Evolutionary conservation across 805 yeast genomes (phyloP).

Genomic region (Starmerella bombicola): DNA sequence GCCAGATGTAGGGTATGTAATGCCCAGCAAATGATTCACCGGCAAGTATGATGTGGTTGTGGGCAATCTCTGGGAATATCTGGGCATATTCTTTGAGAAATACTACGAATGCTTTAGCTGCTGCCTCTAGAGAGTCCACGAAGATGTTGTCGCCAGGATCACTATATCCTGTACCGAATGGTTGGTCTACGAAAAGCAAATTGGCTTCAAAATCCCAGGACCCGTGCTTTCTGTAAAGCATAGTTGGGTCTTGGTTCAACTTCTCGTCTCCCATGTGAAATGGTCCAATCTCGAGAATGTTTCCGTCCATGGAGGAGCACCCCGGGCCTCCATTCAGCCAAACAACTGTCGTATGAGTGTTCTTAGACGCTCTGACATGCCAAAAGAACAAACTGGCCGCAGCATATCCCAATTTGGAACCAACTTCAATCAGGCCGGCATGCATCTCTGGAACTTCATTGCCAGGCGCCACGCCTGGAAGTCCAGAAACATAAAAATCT

Average conservation of each 20-base stretch:
- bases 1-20: constrained; percentile 79
- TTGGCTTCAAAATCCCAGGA: constrained; percentile 77
- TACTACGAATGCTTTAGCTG: constrained; percentile 47
- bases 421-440: constrained; percentile 50
- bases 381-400: constrained; percentile 50
- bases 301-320: constrained; percentile 96
- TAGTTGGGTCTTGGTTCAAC: constrained; percentile 33
- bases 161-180: constrained; percentile 87
- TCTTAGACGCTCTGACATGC: constrained; percentile 39
- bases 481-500: constrained; percentile 22
- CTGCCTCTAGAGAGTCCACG: constrained; percentile 31
- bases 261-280: constrained; percentile 42
- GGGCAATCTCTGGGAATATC: constrained; percentile 58
- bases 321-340: constrained; percentile 99
- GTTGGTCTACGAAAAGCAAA: constrained; percentile 82
- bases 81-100: constrained; percentile 57
- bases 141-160: constrained; percentile 38
- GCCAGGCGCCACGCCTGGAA: constrained; percentile 27
- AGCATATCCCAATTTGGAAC: constrained; percentile 41
- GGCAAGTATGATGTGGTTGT: constrained; percentile 59
- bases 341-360: constrained; percentile 33
- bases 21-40: constrained; percentile 98
- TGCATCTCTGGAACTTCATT: constrained; percentile 34
- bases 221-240: constrained; percentile 42
- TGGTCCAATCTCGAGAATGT: constrained; percentile 85